Evolutionary conservation across 768 basidiomycete genomes (phyloP), one percentile per base, ranked within the genome.

Genomic region (Steccherinum ochraceum): DNA sequence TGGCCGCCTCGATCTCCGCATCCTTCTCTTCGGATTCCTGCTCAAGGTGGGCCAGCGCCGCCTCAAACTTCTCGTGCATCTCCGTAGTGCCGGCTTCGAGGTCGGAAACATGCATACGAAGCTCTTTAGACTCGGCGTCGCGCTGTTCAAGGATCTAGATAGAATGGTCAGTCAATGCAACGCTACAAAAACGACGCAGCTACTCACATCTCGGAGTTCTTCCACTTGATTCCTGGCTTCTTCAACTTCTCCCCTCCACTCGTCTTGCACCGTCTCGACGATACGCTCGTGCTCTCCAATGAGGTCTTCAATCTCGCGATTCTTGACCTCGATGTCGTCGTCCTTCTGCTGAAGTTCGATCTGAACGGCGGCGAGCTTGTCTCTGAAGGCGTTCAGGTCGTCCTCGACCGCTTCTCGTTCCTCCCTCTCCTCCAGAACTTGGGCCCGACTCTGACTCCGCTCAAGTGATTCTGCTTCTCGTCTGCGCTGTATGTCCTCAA

Each of bases 191-290:
- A 41, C 39, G 4, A 35, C 39, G 25, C 52, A 24, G 25, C 1
- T 35, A 69, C 76, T 52, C 61, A 89, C 86, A 65, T 88, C 87
- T 21, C 77, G 76, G 13, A 89, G 72, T 64, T 94, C 89, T 50
- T 92, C 89, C 0, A 85, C 80, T 58, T 90, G 89, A 2, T 73
- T 77, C 52, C 84, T 75, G 1, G 83, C 82, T 56, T 92, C 89
- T 54, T 91, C 83, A 2, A 94, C 83, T 62, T 95, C 93, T 2
- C 86, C 88, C 50, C 85, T 72, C 92, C 92, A 95, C 58, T 90
- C 89, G 40, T 84, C 79, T 59, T 91, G 89, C 5, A 92, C 84
- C 2, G 78, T 76, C 18, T 78, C 77, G 2, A 91, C 79, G 48
- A 89, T 84, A 24, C 79, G 74, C 48, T 83, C 75, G 61, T 90